These are phyloP conservation scores for Gossypium schwendimanii DNA, from an alignment of 441 rosid species.

Conservation along the genomic window DNA sequence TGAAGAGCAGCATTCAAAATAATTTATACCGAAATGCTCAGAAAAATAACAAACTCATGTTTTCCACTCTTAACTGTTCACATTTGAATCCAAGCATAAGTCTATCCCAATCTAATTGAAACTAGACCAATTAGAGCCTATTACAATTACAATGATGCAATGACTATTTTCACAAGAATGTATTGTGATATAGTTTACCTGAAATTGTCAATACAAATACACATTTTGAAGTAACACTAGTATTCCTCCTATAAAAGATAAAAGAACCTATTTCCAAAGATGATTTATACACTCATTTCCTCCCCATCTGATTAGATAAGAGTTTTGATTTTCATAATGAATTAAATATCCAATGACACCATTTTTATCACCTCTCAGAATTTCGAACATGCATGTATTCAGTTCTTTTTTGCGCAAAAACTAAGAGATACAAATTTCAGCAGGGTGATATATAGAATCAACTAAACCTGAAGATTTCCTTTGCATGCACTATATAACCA, in stretches of 20 bases:
- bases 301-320: neutral
- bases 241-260: neutral
- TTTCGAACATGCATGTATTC: neutral
- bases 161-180: neutral
- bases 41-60: neutral
- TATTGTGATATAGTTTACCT: neutral
- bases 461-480: constrained; percentile 36
- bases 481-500: constrained; percentile 46
- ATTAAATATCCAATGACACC: neutral
- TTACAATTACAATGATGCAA: neutral
- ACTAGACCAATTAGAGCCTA: neutral
- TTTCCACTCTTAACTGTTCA: neutral
- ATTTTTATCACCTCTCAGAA: neutral
- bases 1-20: neutral
- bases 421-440: neutral
- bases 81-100: neutral
- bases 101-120: neutral
- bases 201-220: neutral
- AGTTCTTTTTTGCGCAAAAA: neutral
- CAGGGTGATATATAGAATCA: constrained; percentile 5
- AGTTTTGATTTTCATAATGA: neutral
- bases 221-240: neutral
- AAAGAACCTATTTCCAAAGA: neutral
- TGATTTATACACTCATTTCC: neutral
- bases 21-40: neutral